A percentile compares a stretch with the other conserved stretches of the same genome.
Conservation (phyloP, 192 early-diverging fungal genomes). For the Fimicolochytrium jonesii region DNA sequence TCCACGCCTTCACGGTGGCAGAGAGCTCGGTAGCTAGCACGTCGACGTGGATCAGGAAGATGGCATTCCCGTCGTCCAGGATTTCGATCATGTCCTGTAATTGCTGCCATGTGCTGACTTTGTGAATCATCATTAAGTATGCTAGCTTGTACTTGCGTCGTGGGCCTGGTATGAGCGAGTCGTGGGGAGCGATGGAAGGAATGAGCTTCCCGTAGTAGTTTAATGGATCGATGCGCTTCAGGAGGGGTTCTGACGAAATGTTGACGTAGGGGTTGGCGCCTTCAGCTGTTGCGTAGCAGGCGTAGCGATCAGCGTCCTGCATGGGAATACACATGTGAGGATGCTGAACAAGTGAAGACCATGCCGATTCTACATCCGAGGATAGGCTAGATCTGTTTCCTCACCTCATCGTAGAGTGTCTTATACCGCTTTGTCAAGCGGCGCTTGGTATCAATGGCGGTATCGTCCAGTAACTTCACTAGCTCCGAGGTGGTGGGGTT, state of each 20-base stretch:
- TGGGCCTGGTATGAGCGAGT: constrained; percentile 8
- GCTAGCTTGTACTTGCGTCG: constrained; percentile 36
- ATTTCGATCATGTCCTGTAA: constrained; percentile 23
- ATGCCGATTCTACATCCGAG: not conserved
- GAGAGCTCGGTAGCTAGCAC: constrained; percentile 8
- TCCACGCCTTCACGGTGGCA: constrained; percentile 13
- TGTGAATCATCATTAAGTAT: constrained; percentile 47
- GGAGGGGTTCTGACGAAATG: constrained; percentile 26
- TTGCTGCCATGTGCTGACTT: constrained; percentile 12
- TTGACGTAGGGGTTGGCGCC: constrained; percentile 33
- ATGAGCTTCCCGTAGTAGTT: constrained; percentile 5
- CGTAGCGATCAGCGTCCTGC: constrained; percentile 34
- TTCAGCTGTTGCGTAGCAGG: constrained; percentile 42
- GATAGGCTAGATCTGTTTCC: not conserved
- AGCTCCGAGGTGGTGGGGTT: constrained; percentile 27
- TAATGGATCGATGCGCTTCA: constrained; percentile 21
- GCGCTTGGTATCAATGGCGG: constrained; percentile 18
- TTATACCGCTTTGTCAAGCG: not conserved
- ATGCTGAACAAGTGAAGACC: not conserved
- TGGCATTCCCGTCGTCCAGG: constrained; percentile 37
- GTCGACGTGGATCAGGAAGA: constrained; percentile 46
- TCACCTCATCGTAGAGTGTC: not conserved
- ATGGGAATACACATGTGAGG: not conserved
- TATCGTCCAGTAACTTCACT: constrained; percentile 30
- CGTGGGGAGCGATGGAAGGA: constrained; percentile 1